Conservation (phyloP, 192 early-diverging fungal genomes). For the Jimgerdemannia lactiflua region DNA sequence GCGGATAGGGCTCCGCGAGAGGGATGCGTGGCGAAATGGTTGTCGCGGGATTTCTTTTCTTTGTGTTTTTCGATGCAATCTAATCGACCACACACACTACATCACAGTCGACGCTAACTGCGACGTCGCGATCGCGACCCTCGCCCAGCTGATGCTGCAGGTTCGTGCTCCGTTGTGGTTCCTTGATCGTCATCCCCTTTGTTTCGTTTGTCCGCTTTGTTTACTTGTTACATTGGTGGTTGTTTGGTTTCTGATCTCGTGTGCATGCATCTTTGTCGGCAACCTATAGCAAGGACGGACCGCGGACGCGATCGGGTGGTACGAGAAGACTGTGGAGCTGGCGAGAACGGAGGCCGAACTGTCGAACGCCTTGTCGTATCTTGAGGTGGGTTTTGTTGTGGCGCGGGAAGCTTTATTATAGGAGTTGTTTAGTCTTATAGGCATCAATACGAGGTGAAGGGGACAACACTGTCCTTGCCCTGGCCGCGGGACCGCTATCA, state of each 20-base stretch:
- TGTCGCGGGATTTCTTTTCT: not conserved
- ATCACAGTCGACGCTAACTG: slow-evolving; percentile 84
- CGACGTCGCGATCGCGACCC: slow-evolving; percentile 86
- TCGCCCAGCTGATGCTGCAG: slow-evolving; percentile 71
- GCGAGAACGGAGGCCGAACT: slow-evolving; percentile 91
- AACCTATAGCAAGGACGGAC: slow-evolving; percentile 73
- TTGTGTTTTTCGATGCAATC: not conserved
- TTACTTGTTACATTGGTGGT: no score
- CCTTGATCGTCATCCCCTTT: no score
- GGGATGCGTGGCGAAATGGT: no score
- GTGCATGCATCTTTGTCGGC: no score
- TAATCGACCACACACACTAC: not conserved
- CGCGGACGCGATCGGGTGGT: slow-evolving; percentile 77
- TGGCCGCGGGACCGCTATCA: no score
- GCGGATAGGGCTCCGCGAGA: not conserved
- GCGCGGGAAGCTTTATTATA: not conserved
- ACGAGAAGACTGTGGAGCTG: slow-evolving; percentile 78
- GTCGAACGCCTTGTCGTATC: slow-evolving; percentile 72
- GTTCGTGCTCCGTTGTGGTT: not conserved
- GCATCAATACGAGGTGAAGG: no score
- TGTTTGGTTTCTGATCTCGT: no score
- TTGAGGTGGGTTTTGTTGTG: slow-evolving; percentile 34
- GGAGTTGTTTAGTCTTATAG: no score
- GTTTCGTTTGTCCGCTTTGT: not conserved
- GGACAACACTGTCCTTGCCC: no score